Evolutionary conservation across 169 alveolate genomes (phyloP), one percentile per base, ranked within the genome.

Genomic region (Plasmodium adleri): DNA sequence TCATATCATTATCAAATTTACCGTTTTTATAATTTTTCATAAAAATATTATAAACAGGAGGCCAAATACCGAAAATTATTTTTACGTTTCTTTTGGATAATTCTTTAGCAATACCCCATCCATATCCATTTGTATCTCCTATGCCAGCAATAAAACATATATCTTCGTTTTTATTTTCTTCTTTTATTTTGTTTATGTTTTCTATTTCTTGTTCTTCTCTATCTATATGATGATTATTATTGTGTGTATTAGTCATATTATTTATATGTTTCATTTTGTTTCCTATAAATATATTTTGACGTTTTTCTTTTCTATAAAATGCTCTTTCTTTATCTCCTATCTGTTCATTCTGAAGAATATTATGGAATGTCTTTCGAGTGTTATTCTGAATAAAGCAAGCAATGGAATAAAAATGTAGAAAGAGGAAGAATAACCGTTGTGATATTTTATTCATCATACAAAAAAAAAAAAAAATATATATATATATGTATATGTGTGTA

Each of bases 91-190:
- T 92, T 28, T 83, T 83, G n/a, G 93, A 88, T 43, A 93, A 91
- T 67, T 88, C 91, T 60, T 91, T 91, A 24, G 95, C 93, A 52
- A 91, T 91, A 45, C 94, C 93, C 95, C 95, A 91, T 6, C 95
- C 95, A 60, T 91, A 93, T 45, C 95, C 95, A 72, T 72, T 78
- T 50, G 94, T 87, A 85, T 93, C 96, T 1, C 94, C 94, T 49
- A 88, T 93, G 3, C 95, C 96, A 70, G 94, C 85, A 63, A 83
- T 83, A 43, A 83, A 83, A 43, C 91, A 83, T 26, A 83, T 83
- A 15, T 83, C 91, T 13, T 24, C 47, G 12, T 17, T 15, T 10
- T 50, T 24, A 47, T 32, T 60, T 28, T 20, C 50, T 52, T 10
- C 43, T 5, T 9, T 28, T 13, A 39, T 39, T 13, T 24, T 32